These are phyloP conservation scores for Heimioporus sp. DNA, from an alignment of 768 basidiomycete species.

Conservation along the genomic window DNA sequence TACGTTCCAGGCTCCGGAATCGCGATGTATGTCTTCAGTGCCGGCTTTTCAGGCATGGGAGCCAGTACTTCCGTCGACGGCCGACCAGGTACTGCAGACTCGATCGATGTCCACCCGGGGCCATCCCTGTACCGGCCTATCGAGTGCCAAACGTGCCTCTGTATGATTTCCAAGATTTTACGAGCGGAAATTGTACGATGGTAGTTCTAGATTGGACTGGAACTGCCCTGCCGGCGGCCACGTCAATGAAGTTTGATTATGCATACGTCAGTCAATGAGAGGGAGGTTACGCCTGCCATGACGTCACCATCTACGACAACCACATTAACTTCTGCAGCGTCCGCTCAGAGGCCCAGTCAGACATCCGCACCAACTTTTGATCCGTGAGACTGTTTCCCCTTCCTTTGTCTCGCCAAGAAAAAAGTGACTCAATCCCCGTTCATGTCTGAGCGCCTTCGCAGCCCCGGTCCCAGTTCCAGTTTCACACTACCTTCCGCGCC, in stretches of 20 bases:
- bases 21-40: slow-evolving; percentile 24
- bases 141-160: slow-evolving; percentile 23
- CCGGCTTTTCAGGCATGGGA: slow-evolving; percentile 17
- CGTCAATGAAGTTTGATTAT: slow-evolving; percentile 29
- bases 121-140: slow-evolving; percentile 13
- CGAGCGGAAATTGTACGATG: slow-evolving; percentile 15
- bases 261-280: slow-evolving; percentile 22
- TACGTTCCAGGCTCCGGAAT: slow-evolving; percentile 22
- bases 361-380: not conserved
- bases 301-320: slow-evolving; percentile 3
- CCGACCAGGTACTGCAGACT: not conserved
- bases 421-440: too few species aligned
- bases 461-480: too few species aligned
- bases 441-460: not conserved
- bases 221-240: not conserved
- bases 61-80: slow-evolving; percentile 22
- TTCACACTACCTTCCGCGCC: not conserved
- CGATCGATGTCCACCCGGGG: not conserved
- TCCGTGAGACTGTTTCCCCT: too few species aligned
- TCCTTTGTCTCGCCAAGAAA: too few species aligned
- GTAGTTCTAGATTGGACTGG: slow-evolving; percentile 24
- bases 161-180: slow-evolving; percentile 15
- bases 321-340: not conserved
- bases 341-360: slow-evolving; percentile 1
- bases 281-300: slow-evolving; percentile 4